Evolutionary conservation across 2,329 filamentous ascomycete genomes (phyloP).

Genomic region (Pestalotiopsis sp.): DNA sequence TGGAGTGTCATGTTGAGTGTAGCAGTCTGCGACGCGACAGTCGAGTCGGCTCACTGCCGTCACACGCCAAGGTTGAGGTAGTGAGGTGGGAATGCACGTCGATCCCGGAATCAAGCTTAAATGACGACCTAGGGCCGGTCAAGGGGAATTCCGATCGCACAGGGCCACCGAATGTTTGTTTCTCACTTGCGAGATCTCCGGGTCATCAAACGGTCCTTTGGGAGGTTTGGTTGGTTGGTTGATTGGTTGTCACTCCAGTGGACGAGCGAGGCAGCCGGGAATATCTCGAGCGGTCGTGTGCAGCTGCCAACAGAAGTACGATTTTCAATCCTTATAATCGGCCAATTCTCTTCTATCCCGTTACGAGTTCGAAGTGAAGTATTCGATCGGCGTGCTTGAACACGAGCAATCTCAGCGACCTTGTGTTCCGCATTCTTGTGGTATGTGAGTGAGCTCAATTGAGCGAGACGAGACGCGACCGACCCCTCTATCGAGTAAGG

Average conservation of each 20-base stretch:
- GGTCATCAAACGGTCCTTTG: slow-evolving; percentile 8
- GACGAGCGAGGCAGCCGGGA: too few relatives aligned
- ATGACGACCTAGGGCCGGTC: slow-evolving; percentile 1
- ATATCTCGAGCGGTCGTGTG: too few relatives aligned
- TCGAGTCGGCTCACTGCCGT: neutral
- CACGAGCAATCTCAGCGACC: too few relatives aligned
- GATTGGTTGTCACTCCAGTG: neutral
- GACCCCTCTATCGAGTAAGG: neutral
- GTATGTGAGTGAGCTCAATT: too few relatives aligned
- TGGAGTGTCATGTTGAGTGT: neutral
- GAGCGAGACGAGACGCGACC: neutral
- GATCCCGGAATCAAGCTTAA: slow-evolving; percentile 15
- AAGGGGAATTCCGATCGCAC: slow-evolving; percentile 9
- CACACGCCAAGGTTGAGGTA: neutral
- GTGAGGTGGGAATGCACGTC: neutral
- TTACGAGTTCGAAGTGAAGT: too few relatives aligned
- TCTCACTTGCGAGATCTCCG: slow-evolving; percentile 14
- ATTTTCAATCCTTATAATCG: too few relatives aligned
- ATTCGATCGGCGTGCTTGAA: too few relatives aligned
- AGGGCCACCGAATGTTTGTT: slow-evolving; percentile 14
- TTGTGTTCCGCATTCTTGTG: too few relatives aligned
- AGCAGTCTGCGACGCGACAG: neutral
- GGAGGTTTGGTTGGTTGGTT: neutral
- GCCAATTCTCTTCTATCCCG: too few relatives aligned
- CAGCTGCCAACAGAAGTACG: too few relatives aligned